Base-by-base conservation (phyloP, 768 basidiomycete genomes). In the Gyrodon lividus region DNA sequence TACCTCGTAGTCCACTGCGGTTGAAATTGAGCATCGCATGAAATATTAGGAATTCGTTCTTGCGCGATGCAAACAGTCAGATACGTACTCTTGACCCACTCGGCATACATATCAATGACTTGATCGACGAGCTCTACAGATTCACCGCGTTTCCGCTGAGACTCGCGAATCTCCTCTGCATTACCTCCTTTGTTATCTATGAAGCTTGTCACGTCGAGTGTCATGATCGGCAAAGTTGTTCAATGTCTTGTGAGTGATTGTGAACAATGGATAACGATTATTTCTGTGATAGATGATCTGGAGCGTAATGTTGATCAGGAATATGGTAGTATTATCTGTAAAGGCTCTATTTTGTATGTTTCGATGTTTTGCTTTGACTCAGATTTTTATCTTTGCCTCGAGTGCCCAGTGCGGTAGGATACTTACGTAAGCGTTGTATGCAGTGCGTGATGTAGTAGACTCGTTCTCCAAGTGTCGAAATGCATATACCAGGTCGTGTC, bases 91-190 rank as follows among this genome's bases (percentile, higher is more conserved):
- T 92, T 90, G 46, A 92, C 92, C 93, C 95, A 98, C 59, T 93
- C 89, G 9, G 80, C 71, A 63, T 98, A 97, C 84, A 95, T 85
- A 63, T 83, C 82, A 52, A 98, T 85, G 52, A 98, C 82, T 69
- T 98, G 92, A 70, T 98, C 94, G 14, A 98, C 95, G 59, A 97
- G 69, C 69, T 94, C 95, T 46, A 91, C 90, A 17, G 89, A 80
- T 50, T 92, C 86, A 9, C 89, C 90, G 43, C 97, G 83, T 72
- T 92, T 94, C 62, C 84, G 77, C 74, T 99, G 96, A 4, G 95
- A 98, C 62, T 92, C 92, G 50, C 87, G 77, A 55, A 98, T 94
- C 64, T 85, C 81, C 58, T 89, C 85, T 14, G 95, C 84, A 73
- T 97, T 90, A 31, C 97, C 97, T 22, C 95, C 97, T 67, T 92